Conservation (phyloP, 495 filamentous ascomycete species). For the Astrocystis sublimbata region DNA sequence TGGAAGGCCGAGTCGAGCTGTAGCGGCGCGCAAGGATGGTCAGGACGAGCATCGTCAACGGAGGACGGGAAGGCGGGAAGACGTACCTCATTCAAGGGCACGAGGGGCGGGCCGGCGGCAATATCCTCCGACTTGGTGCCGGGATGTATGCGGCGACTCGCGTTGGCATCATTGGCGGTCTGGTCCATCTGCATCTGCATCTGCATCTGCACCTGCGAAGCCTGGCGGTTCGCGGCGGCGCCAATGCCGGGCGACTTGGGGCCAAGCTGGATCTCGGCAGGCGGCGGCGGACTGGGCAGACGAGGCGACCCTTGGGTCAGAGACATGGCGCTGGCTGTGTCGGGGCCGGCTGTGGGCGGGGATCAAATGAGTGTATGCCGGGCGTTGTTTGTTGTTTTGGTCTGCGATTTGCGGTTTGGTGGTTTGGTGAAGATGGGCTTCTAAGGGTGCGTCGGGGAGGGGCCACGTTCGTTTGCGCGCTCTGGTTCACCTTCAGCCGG, state of each 20-base stretch:
- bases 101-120: constrained; percentile 83
- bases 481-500: too few species aligned
- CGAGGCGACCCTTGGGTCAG: constrained; percentile 77
- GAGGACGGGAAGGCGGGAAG: neutral
- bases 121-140: constrained; percentile 90
- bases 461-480: too few species aligned
- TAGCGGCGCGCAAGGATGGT: neutral
- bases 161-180: constrained; percentile 50
- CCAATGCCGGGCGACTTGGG: constrained; percentile 75
- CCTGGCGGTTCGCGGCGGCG: constrained; percentile 52
- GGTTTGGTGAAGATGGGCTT: too few species aligned
- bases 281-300: constrained; percentile 84
- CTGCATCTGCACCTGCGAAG: constrained; percentile 37
- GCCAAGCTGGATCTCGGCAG: constrained; percentile 86
- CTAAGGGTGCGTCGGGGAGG: too few species aligned
- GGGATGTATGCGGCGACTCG: constrained; percentile 83
- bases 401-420: too few species aligned
- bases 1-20: constrained; percentile 95
- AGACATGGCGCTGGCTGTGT: constrained; percentile 46
- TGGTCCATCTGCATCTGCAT: constrained; percentile 51
- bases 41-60: constrained; percentile 8
- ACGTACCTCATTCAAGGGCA: constrained; percentile 78
- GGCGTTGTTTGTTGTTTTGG: constrained; percentile 1
- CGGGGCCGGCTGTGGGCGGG: neutral
- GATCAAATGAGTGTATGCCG: too few species aligned